Evolutionary conservation across 176 grass and related monocot species (phyloP).

Genomic region (Hordeum marinum): DNA sequence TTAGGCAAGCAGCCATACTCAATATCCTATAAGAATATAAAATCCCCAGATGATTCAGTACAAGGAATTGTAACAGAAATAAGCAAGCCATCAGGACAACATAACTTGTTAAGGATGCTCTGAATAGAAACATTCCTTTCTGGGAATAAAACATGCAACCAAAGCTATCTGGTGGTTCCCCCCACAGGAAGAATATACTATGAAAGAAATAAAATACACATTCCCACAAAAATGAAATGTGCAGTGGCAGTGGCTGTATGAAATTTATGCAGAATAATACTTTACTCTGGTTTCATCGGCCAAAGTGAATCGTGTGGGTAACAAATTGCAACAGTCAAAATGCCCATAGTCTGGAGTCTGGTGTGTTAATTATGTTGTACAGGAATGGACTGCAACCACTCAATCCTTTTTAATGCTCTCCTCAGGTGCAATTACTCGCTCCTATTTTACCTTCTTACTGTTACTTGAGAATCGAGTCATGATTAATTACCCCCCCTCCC

Average conservation of each 20-base stretch:
- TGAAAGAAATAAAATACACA: neutral
- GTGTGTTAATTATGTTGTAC: neutral
- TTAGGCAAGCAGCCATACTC: constrained; percentile 50
- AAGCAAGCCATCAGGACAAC: neutral
- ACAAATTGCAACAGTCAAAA: neutral
- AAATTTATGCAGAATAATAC: neutral
- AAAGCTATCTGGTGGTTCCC: neutral
- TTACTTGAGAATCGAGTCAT: neutral
- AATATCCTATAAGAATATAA: constrained; percentile 43
- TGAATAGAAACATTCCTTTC: neutral
- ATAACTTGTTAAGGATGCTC: neutral
- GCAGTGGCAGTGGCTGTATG: neutral
- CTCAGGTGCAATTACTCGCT: neutral
- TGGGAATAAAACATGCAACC: neutral
- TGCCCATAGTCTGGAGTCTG: neutral
- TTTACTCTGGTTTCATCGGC: neutral
- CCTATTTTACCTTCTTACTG: neutral
- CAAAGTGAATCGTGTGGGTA: neutral
- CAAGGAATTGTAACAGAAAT: neutral
- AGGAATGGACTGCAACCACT: neutral
- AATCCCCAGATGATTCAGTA: neutral
- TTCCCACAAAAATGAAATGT: neutral
- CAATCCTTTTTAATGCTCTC: neutral
- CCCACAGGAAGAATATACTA: neutral
- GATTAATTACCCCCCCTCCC: neutral